Base-by-base conservation (phyloP, 768 basidiomycete species). In the Termitomyces sp. region DNA sequence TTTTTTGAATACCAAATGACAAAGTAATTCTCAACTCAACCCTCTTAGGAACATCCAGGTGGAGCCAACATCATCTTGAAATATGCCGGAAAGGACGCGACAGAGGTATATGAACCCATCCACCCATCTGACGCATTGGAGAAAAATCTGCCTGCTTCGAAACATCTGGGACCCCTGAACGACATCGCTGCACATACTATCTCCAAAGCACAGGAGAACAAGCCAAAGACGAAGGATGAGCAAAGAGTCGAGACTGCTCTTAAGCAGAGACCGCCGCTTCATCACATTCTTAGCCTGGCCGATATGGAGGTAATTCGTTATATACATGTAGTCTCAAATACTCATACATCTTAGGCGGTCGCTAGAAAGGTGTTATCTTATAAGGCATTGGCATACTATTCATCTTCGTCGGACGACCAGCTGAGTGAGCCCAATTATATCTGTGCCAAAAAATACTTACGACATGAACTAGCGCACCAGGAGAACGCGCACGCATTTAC, bases 11-110 rank as follows among this genome's bases (percentile, higher is more conserved):
- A 35, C 56, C 14, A 49, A 36, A 26, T 38, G 35, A 54, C 24
- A 52, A 35, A 36, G 26, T 38, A 20, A 44, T 47, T 46, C 58
- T 49, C 58, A 20, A 28, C n/a, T 45, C n/a, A 24, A 32, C 11
- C 33, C 30, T 52, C 33, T 62, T 30, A 88, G 85, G 80, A 86
- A 51, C 90, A 92, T 63, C 89, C 90, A 7, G 94, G 95, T 20
- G 95, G 95, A 2, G 74, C 86, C 18, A 79, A 81, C 56, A 88
- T 92, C 65, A 91, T 98, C 60, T 67, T 96, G 20, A 86, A 84
- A 65, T 90, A 92, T 64, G 94, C 84, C 9, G 95, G 95, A 9
- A 81, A 79, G 59, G 94, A 94, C 68, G 92, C 92, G n/a, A 91
- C 90, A 0, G 71, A 71, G 6, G 87, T 75, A 4, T 91, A 87